Conservation (phyloP, 495 filamentous ascomycete species). For the Hyaloscypha finlandica region DNA sequence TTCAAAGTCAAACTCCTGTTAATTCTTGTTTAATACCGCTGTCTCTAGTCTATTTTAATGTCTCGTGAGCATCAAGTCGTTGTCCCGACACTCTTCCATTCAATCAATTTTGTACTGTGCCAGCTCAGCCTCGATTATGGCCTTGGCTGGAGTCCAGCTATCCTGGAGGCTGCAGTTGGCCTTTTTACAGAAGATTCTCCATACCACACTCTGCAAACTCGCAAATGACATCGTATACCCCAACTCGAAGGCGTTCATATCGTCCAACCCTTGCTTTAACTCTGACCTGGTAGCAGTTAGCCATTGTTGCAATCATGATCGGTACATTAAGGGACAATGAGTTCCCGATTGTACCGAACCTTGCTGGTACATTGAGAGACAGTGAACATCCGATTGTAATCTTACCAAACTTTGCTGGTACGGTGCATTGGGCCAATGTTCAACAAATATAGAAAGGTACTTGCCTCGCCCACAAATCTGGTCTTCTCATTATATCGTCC, state of each 20-base stretch:
- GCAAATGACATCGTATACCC: constrained; percentile 30
- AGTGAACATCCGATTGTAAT: no score
- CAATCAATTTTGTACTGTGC: constrained; percentile 12
- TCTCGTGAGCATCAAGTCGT: neutral
- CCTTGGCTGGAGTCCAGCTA: constrained; percentile 25
- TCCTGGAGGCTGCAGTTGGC: constrained; percentile 15
- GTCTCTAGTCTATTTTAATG: constrained; percentile 1
- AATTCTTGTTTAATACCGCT: neutral
- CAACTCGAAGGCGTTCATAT: constrained; percentile 33
- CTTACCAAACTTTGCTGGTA: no score
- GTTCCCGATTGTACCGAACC: neutral
- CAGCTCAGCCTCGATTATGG: constrained; percentile 22
- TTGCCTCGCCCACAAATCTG: constrained; percentile 22
- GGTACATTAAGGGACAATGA: neutral
- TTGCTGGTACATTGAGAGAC: neutral
- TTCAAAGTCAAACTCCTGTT: no score
- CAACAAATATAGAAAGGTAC: neutral
- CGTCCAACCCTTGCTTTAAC: constrained; percentile 23
- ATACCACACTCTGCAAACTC: constrained; percentile 32
- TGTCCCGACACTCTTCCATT: neutral
- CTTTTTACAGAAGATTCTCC: constrained; percentile 28
- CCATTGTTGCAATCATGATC: neutral
- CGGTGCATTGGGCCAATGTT: no score
- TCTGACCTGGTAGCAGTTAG: neutral
- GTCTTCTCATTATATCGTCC: neutral